Evolutionary conservation across 768 basidiomycete species (phyloP).

Genomic region (Calocybe cyanea): DNA sequence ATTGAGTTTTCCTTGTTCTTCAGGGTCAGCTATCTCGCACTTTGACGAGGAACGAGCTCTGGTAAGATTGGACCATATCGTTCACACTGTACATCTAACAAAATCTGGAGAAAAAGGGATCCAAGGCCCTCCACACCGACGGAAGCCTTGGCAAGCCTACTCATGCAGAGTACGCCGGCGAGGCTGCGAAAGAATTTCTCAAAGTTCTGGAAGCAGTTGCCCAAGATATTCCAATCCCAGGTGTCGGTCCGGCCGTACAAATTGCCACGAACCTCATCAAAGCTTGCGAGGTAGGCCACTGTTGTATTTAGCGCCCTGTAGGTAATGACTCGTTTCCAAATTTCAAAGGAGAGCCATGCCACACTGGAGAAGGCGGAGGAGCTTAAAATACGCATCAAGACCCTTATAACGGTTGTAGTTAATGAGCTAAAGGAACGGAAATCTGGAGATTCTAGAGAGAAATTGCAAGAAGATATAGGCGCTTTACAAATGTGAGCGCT

Average conservation of each 20-base stretch:
- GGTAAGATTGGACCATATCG: no score
- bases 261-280: constrained; percentile 2
- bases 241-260: constrained; percentile 2
- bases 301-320: no score
- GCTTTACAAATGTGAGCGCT: constrained; percentile 2
- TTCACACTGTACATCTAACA: no score
- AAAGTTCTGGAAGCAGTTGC: constrained; percentile 4
- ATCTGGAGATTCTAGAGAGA: neutral
- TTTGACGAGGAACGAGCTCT: no score
- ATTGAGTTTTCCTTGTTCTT: no score
- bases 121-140: no score
- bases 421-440: constrained; percentile 8
- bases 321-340: no score
- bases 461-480: neutral
- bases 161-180: constrained; percentile 2
- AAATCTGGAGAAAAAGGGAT: no score
- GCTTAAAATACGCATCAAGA: constrained; percentile 8
- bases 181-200: constrained; percentile 7
- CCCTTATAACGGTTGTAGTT: constrained; percentile 5
- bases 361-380: constrained; percentile 7
- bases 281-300: constrained; percentile 10
- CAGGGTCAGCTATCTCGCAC: no score
- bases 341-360: constrained; percentile 8
- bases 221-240: constrained; percentile 2
- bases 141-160: neutral